These are phyloP conservation scores for Amborella trichopoda DNA, from an alignment of 164 flowering plant genomes.

Conservation along the genomic window DNA sequence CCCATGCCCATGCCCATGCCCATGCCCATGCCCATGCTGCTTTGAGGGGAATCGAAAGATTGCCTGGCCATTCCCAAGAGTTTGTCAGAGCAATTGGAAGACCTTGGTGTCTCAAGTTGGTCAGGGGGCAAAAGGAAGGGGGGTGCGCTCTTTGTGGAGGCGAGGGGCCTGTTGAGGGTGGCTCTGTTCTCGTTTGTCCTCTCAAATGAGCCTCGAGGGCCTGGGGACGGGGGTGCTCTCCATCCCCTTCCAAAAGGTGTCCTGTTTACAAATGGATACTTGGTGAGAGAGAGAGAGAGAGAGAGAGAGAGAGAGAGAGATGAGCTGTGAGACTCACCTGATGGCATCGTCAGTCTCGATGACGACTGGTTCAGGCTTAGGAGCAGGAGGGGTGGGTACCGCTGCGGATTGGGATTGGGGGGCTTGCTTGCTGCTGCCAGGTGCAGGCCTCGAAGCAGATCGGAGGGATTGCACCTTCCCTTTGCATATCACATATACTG, in stretches of 20 bases:
- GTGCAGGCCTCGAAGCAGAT: slow-evolving; percentile 30
- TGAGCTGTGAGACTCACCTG: slow-evolving; percentile 1
- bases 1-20: slow-evolving; percentile 18
- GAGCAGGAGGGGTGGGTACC: slow-evolving; percentile 6
- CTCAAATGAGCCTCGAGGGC: slow-evolving; percentile 7
- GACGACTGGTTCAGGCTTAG: slow-evolving; percentile 3
- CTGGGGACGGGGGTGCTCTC: slow-evolving; percentile 4
- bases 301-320: neutral
- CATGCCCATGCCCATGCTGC: slow-evolving; percentile 15
- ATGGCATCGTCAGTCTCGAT: slow-evolving; percentile 4
- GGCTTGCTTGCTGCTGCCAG: slow-evolving; percentile 11
- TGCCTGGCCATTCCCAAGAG: slow-evolving; percentile 14
- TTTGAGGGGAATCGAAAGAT: neutral
- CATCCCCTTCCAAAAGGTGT: slow-evolving; percentile 3
- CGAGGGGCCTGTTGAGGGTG: slow-evolving; percentile 4
- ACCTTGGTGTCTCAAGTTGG: slow-evolving; percentile 9
- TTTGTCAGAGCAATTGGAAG: slow-evolving; percentile 9
- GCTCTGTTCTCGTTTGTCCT: slow-evolving; percentile 11
- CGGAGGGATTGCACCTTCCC: slow-evolving; percentile 35
- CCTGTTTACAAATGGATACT: slow-evolving; percentile 6
- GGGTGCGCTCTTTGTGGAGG: slow-evolving; percentile 13
- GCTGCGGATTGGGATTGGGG: slow-evolving; percentile 26
- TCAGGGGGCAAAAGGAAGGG: neutral
- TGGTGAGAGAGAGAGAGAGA: neutral
- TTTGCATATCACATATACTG: slow-evolving; percentile 61